phyloP scores from a whole-genome alignment of 1,284 basidiomycete species.

The Rhodotorula sp. region DNA sequence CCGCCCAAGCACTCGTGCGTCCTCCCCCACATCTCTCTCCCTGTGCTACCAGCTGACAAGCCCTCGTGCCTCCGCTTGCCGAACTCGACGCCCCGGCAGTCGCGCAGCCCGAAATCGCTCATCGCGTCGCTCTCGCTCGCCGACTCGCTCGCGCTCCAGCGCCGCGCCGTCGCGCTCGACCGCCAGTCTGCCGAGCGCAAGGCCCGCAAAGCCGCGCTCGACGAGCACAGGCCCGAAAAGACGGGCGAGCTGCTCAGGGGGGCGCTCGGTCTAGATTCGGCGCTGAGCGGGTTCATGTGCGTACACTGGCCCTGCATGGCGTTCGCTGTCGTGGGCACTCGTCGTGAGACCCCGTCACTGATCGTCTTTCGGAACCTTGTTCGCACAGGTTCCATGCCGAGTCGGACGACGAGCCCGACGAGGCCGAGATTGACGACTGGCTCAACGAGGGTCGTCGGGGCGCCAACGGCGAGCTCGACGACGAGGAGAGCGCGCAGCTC shows the following conservation, averaged over 20 bases:
- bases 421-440: constrained; percentile 17
- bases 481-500: constrained; percentile 33
- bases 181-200: constrained; percentile 12
- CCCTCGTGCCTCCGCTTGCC: not conserved
- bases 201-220: not conserved
- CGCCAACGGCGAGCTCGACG: constrained; percentile 27
- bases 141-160: constrained; percentile 35
- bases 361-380: not conserved
- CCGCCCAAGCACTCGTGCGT: constrained; percentile 23
- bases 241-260: constrained; percentile 15
- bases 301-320: not conserved
- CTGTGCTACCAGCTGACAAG: too few species aligned
- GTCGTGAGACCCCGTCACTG: not conserved
- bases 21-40: not conserved
- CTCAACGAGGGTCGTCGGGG: constrained; percentile 6
- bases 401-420: constrained; percentile 19
- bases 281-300: constrained; percentile 30
- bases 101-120: constrained; percentile 1
- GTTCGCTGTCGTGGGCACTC: not conserved
- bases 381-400: constrained; percentile 23
- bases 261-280: constrained; percentile 17
- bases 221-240: constrained; percentile 5
- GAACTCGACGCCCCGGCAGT: not conserved
- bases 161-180: constrained; percentile 17
- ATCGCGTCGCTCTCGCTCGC: constrained; percentile 23